Percentiles rank a stretch among this genome's conserved stretches.
Conservation (phyloP, 805 yeast genomes). For the Ogataea saltuana region DNA sequence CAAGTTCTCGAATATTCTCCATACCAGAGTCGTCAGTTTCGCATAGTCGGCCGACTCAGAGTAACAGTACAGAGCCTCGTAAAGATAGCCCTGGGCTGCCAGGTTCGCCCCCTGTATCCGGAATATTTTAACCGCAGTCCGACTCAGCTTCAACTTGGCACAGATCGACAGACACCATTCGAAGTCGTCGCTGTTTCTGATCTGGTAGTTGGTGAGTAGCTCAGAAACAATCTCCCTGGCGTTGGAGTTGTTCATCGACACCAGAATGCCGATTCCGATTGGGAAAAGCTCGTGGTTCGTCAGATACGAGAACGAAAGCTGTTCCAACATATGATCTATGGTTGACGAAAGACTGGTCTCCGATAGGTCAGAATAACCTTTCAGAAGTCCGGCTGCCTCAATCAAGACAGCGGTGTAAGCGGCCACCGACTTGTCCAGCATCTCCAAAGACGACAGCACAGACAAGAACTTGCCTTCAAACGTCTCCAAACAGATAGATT, state of each 20-base stretch:
- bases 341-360: conserved; percentile 23
- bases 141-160: conserved; percentile 62
- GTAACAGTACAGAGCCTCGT: conserved; percentile 65
- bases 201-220: conserved; percentile 59
- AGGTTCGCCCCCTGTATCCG: conserved; percentile 48
- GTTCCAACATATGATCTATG: conserved; percentile 45
- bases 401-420: conserved; percentile 61
- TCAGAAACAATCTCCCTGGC: conserved; percentile 51
- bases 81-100: conserved; percentile 35
- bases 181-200: conserved; percentile 69
- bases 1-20: conserved; percentile 66
- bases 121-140: conserved; percentile 57
- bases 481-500: conserved; percentile 54
- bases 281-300: conserved; percentile 57
- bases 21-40: conserved; percentile 48
- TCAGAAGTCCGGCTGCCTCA: conserved; percentile 63
- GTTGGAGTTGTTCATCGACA: conserved; percentile 45
- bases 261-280: conserved; percentile 66
- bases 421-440: conserved; percentile 61
- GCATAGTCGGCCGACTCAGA: conserved; percentile 61
- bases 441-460: conserved; percentile 58
- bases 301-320: conserved; percentile 56
- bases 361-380: conserved; percentile 33
- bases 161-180: conserved; percentile 79
- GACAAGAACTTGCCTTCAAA: conserved; percentile 57